These are phyloP conservation scores for Sicyos edulis DNA, from an alignment of 306 rosid species.

Conservation along the genomic window DNA sequence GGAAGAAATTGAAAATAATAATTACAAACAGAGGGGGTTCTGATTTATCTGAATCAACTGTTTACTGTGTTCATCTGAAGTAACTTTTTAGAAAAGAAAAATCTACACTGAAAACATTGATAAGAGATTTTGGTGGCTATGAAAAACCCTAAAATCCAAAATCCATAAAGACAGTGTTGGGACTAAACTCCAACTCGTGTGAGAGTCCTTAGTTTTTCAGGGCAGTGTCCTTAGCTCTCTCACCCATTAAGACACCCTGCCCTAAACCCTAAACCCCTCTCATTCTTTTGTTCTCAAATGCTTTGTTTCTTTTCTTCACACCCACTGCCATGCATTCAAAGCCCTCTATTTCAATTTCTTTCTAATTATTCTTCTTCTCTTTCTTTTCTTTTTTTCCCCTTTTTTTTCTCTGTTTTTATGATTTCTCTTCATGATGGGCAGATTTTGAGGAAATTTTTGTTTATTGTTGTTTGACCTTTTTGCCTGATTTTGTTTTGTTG, in stretches of 20 bases:
- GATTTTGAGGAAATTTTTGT: too few relatives aligned
- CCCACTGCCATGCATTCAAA: neutral
- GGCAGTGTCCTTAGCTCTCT: conserved; percentile 1
- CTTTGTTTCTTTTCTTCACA: neutral
- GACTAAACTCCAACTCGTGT: conserved; percentile 3
- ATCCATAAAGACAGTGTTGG: neutral
- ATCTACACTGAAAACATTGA: neutral
- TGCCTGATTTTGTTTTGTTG: too few relatives aligned
- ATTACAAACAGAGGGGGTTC: neutral
- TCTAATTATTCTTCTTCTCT: neutral
- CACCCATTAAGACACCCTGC: neutral
- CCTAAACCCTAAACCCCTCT: neutral
- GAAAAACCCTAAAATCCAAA: conserved; percentile 16
- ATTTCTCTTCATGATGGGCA: neutral
- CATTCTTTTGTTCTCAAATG: conserved; percentile 13
- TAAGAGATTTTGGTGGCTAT: neutral
- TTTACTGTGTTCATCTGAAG: neutral
- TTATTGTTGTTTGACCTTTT: too few relatives aligned
- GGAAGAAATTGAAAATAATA: neutral
- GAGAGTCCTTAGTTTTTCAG: neutral
- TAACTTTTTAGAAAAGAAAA: neutral
- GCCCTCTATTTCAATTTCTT: neutral
- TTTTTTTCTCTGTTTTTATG: neutral
- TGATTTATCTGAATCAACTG: neutral
- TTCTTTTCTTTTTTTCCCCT: neutral